Evolutionary conservation across 2,329 filamentous ascomycete genomes (phyloP).

Genomic region (Pseudocercospora fijiensis): DNA sequence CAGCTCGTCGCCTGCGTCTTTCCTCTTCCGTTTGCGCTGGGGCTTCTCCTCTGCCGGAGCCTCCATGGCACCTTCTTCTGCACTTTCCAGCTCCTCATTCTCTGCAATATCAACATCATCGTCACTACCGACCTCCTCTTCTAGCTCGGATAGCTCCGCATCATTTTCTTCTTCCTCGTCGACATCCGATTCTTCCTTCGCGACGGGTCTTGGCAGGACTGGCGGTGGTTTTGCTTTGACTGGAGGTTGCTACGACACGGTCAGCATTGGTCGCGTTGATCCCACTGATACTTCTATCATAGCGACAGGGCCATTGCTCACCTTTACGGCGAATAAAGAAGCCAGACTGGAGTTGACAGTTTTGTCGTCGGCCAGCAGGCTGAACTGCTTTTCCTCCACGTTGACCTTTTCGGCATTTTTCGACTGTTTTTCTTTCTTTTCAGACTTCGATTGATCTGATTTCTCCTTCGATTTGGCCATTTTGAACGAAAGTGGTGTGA

Average conservation of each 20-base stretch:
- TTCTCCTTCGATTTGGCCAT: constrained; percentile 27
- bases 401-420: constrained; percentile 13
- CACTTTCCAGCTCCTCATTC: constrained; percentile 21
- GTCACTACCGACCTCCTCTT: constrained; percentile 19
- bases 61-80: constrained; percentile 28
- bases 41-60: constrained; percentile 38
- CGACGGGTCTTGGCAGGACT: neutral
- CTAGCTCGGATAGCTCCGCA: constrained; percentile 25
- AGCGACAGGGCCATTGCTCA: constrained; percentile 30
- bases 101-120: constrained; percentile 29
- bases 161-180: constrained; percentile 39
- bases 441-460: constrained; percentile 21
- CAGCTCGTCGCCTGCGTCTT: constrained; percentile 59
- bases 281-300: neutral
- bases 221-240: constrained; percentile 23
- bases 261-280: constrained; percentile 25
- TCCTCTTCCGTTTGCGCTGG: constrained; percentile 58
- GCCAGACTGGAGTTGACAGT: constrained; percentile 46
- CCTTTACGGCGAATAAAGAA: constrained; percentile 48
- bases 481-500: constrained; percentile 1
- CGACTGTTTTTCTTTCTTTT: constrained; percentile 24
- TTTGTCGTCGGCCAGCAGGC: constrained; percentile 38
- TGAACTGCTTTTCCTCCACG: constrained; percentile 23
- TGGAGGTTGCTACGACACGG: constrained; percentile 38
- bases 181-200: neutral